Evolutionary conservation across 208 protist species (phyloP), one percentile per base, ranked within the genome.

Genomic region (Trichomonas vaginalis): DNA sequence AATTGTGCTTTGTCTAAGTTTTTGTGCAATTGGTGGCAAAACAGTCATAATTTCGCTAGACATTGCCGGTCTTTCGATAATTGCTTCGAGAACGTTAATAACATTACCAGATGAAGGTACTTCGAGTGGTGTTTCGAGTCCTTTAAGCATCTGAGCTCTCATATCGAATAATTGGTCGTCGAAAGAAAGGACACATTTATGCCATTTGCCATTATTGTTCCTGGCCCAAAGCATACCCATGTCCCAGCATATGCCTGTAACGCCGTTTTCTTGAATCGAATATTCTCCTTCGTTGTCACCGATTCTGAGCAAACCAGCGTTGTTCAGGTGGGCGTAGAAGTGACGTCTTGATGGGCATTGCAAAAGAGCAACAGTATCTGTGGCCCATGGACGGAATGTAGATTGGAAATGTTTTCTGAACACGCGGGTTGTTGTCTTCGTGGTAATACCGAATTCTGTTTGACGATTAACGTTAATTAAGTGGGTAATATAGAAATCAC

Each of bases 121-220:
- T 35, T 92, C 35, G 17, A 92, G 27, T 49, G 23, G 45, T 39
- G 86, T 27, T 39, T 92, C 86, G 1, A 92, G 17, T 23, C 32
- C 45, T 42, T 42, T 48, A 39, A 92, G 45, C 45, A 45, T 92
- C 6, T 23, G 14, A 39, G 86, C 45, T 35, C 86, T 45, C 45
- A 92, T 56, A 92, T 92, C 86, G n/a, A 39, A 92, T 39, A 92
- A 42, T 92, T 92, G 86, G 27, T 92, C 45, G 39, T 92, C 32
- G 37, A 48, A 92, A 8, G 86, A 35, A 9, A 92, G 14, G 6
- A 92, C 45, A 32, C 42, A 42, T 48, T 45, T n/a, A 51, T 92
- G 86, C 86, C 86, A 92, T 0, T 35, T 39, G 35, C n/a, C 45
- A 35, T 92, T 9, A 17, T 35, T n/a, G 17, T 48, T 27, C 17